Conservation (phyloP, 208 protist species). For the Vickermania spadyakhi region DNA sequence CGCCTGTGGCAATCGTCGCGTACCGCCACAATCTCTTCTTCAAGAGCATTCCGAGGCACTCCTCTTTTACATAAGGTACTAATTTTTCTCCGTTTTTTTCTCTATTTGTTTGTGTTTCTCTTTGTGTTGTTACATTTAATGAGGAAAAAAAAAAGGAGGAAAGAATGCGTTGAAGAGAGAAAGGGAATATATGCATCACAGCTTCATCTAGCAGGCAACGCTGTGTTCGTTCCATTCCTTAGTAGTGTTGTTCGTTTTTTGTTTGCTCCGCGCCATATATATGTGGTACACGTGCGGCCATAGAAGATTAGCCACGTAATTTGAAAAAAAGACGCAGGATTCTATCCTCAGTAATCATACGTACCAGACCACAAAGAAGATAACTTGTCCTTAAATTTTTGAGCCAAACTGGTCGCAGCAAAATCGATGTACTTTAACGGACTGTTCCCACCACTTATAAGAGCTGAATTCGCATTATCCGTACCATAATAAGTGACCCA, state of each 20-base stretch:
- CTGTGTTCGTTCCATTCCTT: too few relatives aligned
- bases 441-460: conserved; percentile 61
- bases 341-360: neutral
- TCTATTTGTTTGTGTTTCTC: too few relatives aligned
- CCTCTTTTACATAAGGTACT: too few relatives aligned
- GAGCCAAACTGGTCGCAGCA: conserved; percentile 17
- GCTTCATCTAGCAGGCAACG: too few relatives aligned
- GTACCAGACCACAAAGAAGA: conserved; percentile 10
- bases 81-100: too few relatives aligned
- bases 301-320: neutral
- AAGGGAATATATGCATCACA: too few relatives aligned
- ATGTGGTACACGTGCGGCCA: neutral
- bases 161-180: too few relatives aligned
- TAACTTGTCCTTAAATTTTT: conserved; percentile 14
- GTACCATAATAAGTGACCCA: conserved; percentile 77
- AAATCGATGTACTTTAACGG: conserved; percentile 60
- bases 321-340: too few relatives aligned
- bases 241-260: too few relatives aligned
- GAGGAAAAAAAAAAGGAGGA: too few relatives aligned
- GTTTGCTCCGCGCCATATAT: neutral
- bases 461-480: conserved; percentile 23
- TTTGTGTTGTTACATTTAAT: too few relatives aligned
- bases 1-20: conserved; percentile 7
- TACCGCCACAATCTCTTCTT: neutral
- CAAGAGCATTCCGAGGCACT: too few relatives aligned